Conservation (phyloP, 352 stramenopile genomes). For the Globisporangium recalcitrans region DNA sequence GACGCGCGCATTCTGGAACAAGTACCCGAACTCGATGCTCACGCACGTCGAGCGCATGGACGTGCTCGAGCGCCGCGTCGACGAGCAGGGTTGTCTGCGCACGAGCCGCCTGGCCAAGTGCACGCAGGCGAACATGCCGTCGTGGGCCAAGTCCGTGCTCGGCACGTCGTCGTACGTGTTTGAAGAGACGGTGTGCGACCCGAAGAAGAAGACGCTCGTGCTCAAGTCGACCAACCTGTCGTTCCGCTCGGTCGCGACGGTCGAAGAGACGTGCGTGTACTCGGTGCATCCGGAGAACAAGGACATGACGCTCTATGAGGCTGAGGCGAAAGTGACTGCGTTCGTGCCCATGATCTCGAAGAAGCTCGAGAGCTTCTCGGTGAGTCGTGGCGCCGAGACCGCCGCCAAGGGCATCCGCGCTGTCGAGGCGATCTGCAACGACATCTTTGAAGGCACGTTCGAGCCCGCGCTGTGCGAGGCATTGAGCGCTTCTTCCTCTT, state of each 20-base stretch:
- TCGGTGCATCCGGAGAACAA: conserved; percentile 54
- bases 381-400: conserved; percentile 64
- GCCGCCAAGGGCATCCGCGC: conserved; percentile 75
- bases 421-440: conserved; percentile 76
- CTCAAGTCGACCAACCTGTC: conserved; percentile 82
- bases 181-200: conserved; percentile 76
- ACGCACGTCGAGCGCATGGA: conserved; percentile 80
- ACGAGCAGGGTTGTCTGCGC: conserved; percentile 57
- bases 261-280: conserved; percentile 85
- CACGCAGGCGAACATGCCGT: conserved; percentile 67
- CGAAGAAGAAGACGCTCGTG: conserved; percentile 51
- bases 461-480: conserved; percentile 59
- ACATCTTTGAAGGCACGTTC: conserved; percentile 85
- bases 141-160: conserved; percentile 64
- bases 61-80: conserved; percentile 68
- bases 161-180: conserved; percentile 76
- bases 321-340: conserved; percentile 72
- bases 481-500: conserved; percentile 38
- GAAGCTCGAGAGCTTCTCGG: conserved; percentile 80
- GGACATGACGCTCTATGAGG: conserved; percentile 57
- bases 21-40: conserved; percentile 80
- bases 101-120: conserved; percentile 70
- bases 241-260: conserved; percentile 66
- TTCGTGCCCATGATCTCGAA: conserved; percentile 78
- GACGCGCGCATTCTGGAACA: conserved; percentile 86